Percentiles rank a stretch among this genome's conserved stretches.
Evolutionary conservation across 306 rosid species (phyloP).

Genomic region (Herpetospermum pedunculosum): DNA sequence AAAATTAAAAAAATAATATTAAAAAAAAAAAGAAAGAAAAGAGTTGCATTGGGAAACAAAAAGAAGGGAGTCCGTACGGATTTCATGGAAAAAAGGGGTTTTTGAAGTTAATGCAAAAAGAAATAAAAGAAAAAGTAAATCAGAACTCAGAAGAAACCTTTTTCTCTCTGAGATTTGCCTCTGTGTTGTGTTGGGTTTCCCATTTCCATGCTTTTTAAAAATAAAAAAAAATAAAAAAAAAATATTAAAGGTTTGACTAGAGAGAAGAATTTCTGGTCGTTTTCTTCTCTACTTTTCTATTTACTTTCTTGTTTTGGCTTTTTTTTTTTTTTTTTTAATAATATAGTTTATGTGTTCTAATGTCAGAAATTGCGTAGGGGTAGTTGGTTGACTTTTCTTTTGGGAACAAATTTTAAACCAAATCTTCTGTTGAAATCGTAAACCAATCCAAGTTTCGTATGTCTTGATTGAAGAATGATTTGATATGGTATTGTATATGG

Average conservation of each 20-base stretch:
- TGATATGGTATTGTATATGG: too few species aligned
- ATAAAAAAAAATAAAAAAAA: too few species aligned
- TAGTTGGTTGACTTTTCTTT: background rate
- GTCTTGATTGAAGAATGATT: too few species aligned
- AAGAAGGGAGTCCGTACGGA: background rate
- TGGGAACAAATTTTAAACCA: background rate
- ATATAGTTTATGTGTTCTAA: background rate
- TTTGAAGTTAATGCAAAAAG: background rate
- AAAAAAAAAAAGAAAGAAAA: background rate
- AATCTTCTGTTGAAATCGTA: background rate
- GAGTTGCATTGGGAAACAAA: slow-evolving; percentile 10
- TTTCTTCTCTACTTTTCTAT: background rate
- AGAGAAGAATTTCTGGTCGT: background rate
- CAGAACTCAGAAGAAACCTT: background rate
- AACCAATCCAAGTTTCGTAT: background rate
- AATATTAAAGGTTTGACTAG: background rate
- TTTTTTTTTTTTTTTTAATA: background rate
- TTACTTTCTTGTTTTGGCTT: background rate
- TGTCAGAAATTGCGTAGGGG: background rate
- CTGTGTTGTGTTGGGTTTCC: background rate
- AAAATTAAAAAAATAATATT: background rate
- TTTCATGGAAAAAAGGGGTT: background rate
- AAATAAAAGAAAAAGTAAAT: background rate
- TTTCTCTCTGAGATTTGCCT: slow-evolving; percentile 1
- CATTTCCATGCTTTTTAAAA: background rate